phyloP scores from a whole-genome alignment of 768 basidiomycete species.

The Russula virescens region DNA sequence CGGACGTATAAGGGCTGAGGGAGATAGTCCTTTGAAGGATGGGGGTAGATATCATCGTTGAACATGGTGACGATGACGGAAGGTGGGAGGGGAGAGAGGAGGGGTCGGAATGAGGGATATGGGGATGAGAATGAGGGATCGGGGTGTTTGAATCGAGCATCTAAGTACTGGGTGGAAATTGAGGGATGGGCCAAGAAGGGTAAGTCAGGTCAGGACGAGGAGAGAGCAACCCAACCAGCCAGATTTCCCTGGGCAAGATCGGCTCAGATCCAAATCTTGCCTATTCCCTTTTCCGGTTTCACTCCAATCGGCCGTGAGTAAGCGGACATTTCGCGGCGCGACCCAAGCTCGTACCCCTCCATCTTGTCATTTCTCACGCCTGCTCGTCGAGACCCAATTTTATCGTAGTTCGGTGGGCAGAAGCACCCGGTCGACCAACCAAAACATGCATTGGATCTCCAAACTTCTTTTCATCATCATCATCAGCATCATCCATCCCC shows the following conservation, averaged over 20 bases:
- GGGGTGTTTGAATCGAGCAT: not conserved
- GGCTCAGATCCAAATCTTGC: conserved; percentile 20
- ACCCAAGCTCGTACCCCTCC: conserved; percentile 1
- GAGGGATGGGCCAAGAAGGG: conserved; percentile 24
- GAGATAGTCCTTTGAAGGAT: conserved; percentile 14
- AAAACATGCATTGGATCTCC: no score
- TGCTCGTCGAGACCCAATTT: no score
- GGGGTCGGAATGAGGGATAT: conserved; percentile 13
- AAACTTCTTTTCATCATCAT: no score
- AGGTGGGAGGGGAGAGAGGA: not conserved
- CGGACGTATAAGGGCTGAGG: conserved; percentile 23
- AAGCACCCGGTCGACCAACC: no score
- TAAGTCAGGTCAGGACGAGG: conserved; percentile 3
- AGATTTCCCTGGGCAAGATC: conserved; percentile 7
- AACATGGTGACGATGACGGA: conserved; percentile 28
- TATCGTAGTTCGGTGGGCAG: no score
- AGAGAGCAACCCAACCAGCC: conserved; percentile 18
- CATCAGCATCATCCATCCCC: not conserved
- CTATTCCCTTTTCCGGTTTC: conserved; percentile 11
- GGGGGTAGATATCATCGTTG: conserved; percentile 21
- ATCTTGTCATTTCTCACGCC: conserved; percentile 1
- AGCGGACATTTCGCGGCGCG: conserved; percentile 29
- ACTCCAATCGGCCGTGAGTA: conserved; percentile 22
- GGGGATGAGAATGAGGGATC: conserved; percentile 1
- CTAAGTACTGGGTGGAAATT: conserved; percentile 16